A percentile compares a stretch with the other conserved stretches of the same genome.
These are phyloP conservation scores for Metschnikowia shivogae DNA, from an alignment of 805 yeast genomes.

Conservation along the genomic window DNA sequence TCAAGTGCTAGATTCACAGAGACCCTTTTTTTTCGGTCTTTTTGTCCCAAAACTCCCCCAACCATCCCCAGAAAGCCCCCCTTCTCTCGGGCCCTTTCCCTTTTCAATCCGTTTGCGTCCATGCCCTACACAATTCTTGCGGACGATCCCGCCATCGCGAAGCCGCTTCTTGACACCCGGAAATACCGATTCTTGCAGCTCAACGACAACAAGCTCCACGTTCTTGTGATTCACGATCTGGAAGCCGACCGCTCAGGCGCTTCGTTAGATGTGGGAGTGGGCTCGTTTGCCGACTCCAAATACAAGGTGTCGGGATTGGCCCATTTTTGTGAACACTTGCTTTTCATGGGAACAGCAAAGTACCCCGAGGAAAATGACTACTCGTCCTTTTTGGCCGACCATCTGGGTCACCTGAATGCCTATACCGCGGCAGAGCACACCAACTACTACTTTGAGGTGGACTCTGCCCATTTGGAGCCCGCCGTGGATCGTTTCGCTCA, in stretches of 20 bases:
- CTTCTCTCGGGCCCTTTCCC: not conserved
- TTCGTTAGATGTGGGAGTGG: constrained; percentile 73
- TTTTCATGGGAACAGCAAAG: constrained; percentile 76
- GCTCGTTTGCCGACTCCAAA: constrained; percentile 66
- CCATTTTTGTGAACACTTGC: constrained; percentile 62
- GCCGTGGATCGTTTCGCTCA: constrained; percentile 92
- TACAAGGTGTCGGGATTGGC: constrained; percentile 65
- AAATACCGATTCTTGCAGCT: constrained; percentile 62
- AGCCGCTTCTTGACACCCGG: constrained; percentile 68
- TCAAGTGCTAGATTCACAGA: too few relatives aligned
- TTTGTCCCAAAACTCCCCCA: too few relatives aligned
- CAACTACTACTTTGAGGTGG: constrained; percentile 84
- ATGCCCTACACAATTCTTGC: constrained; percentile 20
- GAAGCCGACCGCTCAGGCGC: constrained; percentile 75
- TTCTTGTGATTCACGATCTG: constrained; percentile 63
- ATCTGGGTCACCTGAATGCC: constrained; percentile 89
- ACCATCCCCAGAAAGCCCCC: not conserved
- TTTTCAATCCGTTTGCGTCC: not conserved
- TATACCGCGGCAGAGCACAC: constrained; percentile 87
- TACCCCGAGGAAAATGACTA: constrained; percentile 75
- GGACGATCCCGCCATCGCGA: constrained; percentile 30
- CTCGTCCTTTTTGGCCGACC: constrained; percentile 68
- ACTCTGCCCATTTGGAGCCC: constrained; percentile 70
- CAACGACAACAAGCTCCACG: constrained; percentile 51
- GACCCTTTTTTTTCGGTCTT: too few relatives aligned